Percentiles rank a stretch among this genome's conserved stretches.
Evolutionary conservation across 2,329 filamentous ascomycete species (phyloP).

Genomic region (Pleoardoris graminearum): DNA sequence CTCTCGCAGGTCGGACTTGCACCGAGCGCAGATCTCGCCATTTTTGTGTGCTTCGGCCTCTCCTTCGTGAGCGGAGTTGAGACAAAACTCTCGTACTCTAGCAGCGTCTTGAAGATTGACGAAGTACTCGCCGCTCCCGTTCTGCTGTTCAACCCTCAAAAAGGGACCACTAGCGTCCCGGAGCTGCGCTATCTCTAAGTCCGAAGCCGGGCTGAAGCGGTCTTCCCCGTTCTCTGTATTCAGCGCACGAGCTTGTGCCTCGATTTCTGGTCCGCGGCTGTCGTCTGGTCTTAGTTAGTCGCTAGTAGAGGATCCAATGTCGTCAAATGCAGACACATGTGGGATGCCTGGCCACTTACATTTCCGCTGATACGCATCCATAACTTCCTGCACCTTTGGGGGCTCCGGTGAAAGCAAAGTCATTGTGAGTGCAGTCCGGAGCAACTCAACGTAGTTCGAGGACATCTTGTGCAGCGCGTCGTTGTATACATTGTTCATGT

Average conservation of each 20-base stretch:
- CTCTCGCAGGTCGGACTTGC: conserved; percentile 5
- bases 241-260: background rate
- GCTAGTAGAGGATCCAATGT: too few relatives aligned
- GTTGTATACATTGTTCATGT: conserved; percentile 12
- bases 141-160: conserved; percentile 5
- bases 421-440: conserved; percentile 12
- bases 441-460: conserved; percentile 12
- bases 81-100: conserved; percentile 10
- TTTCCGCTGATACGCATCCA: conserved; percentile 8
- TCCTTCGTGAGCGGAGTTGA: background rate
- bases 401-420: conserved; percentile 6
- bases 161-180: conserved; percentile 12
- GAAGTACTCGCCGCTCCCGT: background rate
- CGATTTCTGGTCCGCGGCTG: background rate
- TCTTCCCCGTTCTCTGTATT: background rate
- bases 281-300: background rate
- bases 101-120: conserved; percentile 7
- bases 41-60: background rate
- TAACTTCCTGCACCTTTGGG: conserved; percentile 10
- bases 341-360: background rate
- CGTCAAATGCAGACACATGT: background rate
- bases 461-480: conserved; percentile 9
- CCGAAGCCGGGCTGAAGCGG: background rate
- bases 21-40: conserved; percentile 3
- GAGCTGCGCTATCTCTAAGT: conserved; percentile 14